Conservation (phyloP, 768 basidiomycete genomes). For the Kwoniella botswanensis region DNA sequence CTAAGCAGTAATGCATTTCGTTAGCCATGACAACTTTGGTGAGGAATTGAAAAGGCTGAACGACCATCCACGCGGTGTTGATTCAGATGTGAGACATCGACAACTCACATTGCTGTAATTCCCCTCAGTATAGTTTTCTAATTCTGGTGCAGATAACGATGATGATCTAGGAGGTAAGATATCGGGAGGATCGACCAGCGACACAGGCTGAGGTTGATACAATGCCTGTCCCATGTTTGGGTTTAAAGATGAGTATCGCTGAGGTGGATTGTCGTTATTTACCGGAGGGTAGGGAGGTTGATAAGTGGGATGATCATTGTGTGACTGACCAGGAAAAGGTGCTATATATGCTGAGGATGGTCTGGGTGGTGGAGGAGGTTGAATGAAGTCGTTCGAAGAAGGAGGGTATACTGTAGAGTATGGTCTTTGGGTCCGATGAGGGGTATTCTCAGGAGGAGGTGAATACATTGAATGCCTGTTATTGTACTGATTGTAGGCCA, state of each 20-base stretch:
- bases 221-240: background rate
- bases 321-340: constrained; percentile 1
- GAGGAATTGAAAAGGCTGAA: constrained; percentile 10
- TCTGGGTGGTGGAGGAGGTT: constrained; percentile 11
- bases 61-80: background rate
- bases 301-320: background rate
- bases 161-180: constrained; percentile 12
- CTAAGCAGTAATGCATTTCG: background rate
- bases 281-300: background rate
- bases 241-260: background rate
- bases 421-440: constrained; percentile 11
- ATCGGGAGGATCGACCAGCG: background rate
- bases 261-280: background rate
- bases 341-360: constrained; percentile 20
- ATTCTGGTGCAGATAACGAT: background rate
- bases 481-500: background rate
- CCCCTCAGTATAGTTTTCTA: background rate
- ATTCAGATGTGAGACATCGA: constrained; percentile 22
- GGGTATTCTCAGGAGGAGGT: background rate
- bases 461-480: constrained; percentile 11
- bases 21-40: background rate
- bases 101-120: constrained; percentile 12
- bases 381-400: background rate
- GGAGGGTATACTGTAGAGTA: background rate
- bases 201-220: constrained; percentile 2